A percentile compares a stretch with the other conserved stretches of the same genome.
Conservation (phyloP, 306 rosid genomes). For the Crotalaria pallida region DNA sequence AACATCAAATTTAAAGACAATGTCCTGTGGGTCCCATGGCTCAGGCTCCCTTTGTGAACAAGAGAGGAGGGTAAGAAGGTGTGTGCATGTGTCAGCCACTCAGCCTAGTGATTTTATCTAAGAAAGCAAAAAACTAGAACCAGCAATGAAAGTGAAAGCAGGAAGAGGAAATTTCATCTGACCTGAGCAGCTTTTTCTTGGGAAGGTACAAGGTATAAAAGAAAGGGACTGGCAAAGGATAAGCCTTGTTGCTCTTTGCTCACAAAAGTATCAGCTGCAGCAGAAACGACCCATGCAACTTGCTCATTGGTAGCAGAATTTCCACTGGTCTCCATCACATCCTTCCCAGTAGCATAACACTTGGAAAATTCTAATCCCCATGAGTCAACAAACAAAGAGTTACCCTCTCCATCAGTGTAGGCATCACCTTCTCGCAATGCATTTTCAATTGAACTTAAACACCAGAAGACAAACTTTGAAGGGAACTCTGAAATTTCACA, state of each 20-base stretch:
- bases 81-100: not conserved
- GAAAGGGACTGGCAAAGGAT: constrained; percentile 65
- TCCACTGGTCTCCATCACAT: constrained; percentile 72
- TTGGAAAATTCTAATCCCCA: constrained; percentile 94
- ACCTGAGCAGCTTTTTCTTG: constrained; percentile 78
- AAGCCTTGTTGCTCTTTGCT: constrained; percentile 73
- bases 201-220: constrained; percentile 77
- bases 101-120: not conserved
- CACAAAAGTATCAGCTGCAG: constrained; percentile 71
- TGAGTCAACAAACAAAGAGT: constrained; percentile 47
- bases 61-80: not conserved
- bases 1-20: not conserved
- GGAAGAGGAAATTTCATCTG: constrained; percentile 1
- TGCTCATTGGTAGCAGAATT: constrained; percentile 56
- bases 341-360: constrained; percentile 61
- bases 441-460: constrained; percentile 73
- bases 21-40: not conserved
- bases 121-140: not conserved
- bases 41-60: not conserved
- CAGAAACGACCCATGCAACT: constrained; percentile 83
- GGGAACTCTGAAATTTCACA: constrained; percentile 46
- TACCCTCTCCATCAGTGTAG: constrained; percentile 45
- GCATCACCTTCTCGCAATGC: constrained; percentile 51
- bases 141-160: constrained; percentile 5
- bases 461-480: constrained; percentile 70